These are phyloP conservation scores for Thymus quinquecostatus DNA, from an alignment of 257 asterid species.

Conservation along the genomic window DNA sequence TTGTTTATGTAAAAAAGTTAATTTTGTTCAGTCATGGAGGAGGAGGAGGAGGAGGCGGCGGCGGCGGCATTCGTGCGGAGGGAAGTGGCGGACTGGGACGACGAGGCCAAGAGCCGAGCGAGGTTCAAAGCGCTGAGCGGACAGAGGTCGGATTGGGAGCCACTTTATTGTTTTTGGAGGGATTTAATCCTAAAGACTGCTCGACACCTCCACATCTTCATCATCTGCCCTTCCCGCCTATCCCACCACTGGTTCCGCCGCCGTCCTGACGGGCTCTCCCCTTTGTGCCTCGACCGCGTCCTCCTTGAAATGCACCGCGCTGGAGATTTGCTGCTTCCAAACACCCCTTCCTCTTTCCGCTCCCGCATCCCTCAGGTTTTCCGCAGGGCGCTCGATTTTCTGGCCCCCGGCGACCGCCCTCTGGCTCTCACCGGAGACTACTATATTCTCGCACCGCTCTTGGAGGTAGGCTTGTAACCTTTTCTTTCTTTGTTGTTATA, in stretches of 20 bases:
- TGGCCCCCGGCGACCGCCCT: conserved; percentile 34
- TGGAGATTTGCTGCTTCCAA: conserved; percentile 56
- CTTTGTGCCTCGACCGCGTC: conserved; percentile 74
- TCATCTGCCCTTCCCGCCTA: conserved; percentile 64
- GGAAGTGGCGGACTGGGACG: conserved; percentile 76
- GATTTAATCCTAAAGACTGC: conserved; percentile 69
- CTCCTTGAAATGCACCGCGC: conserved; percentile 74
- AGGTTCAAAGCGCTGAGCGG: conserved; percentile 85
- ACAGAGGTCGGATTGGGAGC: conserved; percentile 83
- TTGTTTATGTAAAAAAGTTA: too few relatives aligned
- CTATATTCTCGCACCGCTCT: conserved; percentile 51
- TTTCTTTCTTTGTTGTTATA: not conserved
- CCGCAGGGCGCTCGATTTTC: conserved; percentile 44
- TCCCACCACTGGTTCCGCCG: conserved; percentile 65
- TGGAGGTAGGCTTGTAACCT: conserved; percentile 45
- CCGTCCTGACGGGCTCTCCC: conserved; percentile 59
- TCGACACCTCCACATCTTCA: conserved; percentile 57
- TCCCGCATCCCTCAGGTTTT: conserved; percentile 52
- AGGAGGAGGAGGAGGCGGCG: conserved; percentile 30
- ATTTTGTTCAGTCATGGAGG: too few relatives aligned
- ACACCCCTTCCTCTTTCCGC: conserved; percentile 30
- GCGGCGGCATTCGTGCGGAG: conserved; percentile 50
- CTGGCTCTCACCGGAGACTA: conserved; percentile 46
- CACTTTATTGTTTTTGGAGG: conserved; percentile 76
- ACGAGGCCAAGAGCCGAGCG: conserved; percentile 52